Evolutionary conservation across 176 grass and related monocot species (phyloP), one percentile per base, ranked within the genome.

Genomic region (Carex cristatella): DNA sequence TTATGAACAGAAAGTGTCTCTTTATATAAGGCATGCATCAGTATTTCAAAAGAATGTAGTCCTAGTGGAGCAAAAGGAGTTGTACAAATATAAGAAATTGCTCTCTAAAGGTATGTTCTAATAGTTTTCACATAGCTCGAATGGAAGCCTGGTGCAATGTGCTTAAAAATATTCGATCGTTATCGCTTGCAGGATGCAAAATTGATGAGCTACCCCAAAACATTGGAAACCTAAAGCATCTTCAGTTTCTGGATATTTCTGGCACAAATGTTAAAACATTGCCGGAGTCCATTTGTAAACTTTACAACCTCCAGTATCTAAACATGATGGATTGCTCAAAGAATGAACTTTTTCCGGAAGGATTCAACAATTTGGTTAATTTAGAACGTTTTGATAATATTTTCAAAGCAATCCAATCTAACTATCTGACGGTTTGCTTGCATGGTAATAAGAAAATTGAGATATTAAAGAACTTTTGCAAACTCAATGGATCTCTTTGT

Each of bases 171-270:
- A 31, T 79, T 58, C 54, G 44, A 57, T 79, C 73, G 33, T 33
- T 79, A 18, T 79, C 44, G 32, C 74, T 79, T 63, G 23, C 10
- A 9, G 19, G 11, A 10, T 62, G 15, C 33, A 61, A 27, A 8
- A 81, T 85, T 49, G 4, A 54, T 13, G 2, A 28, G 33, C 64
- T 85, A 46, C 49, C 68, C 11, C 33, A 85, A 23, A 85, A 33
- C 13, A 75, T 85, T 48, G 56, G 70, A 1, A 64, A 78, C 7
- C 23, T 85, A 49, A 74, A 33, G 15, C 83, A 85, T 77, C 49
- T 85, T 1, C 56, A 55, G 42, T 79, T 23, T 76, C 5, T 85
- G 10, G 70, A 85, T 63, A n/a, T 85, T 72, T 75, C 84, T 65
- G 5, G 2, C 23, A 78, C 84, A 19, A 3, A n/a, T 23, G 37